A percentile compares a stretch with the other conserved stretches of the same genome.
phyloP scores from a whole-genome alignment of 768 basidiomycete genomes.

The Hypholoma sublateritium region DNA sequence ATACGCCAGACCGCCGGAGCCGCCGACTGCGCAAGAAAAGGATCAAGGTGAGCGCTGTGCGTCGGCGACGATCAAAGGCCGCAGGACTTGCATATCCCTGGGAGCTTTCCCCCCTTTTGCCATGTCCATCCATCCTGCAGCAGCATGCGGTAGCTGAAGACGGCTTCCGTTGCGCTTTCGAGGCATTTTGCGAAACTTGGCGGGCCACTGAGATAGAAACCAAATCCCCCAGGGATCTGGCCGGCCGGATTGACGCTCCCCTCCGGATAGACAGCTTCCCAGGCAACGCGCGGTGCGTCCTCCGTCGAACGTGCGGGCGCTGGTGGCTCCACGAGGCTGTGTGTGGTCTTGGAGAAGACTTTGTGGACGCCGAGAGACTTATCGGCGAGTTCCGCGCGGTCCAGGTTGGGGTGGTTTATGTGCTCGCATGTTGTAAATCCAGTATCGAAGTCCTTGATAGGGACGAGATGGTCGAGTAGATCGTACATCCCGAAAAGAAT shows the following conservation, averaged over 20 bases:
- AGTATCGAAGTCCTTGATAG: constrained; percentile 25
- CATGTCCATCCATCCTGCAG: constrained; percentile 64
- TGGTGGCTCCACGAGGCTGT: constrained; percentile 31
- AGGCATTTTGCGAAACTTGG: constrained; percentile 36
- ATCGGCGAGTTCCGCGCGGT: constrained; percentile 38
- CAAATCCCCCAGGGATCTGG: constrained; percentile 59
- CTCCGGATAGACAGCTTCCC: constrained; percentile 62
- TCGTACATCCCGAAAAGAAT: background rate
- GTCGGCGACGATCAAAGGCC: too few relatives aligned
- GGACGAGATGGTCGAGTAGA: constrained; percentile 20
- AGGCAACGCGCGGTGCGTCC: constrained; percentile 31
- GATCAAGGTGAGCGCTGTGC: background rate
- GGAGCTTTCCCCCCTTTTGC: constrained; percentile 76
- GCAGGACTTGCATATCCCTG: constrained; percentile 60
- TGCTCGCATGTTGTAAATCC: constrained; percentile 44
- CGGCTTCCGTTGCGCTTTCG: constrained; percentile 48
- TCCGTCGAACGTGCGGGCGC: background rate
- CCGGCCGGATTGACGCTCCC: constrained; percentile 62
- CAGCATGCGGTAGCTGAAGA: constrained; percentile 68
- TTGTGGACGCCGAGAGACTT: constrained; percentile 49
- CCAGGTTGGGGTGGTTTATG: constrained; percentile 20
- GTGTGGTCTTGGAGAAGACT: constrained; percentile 35
- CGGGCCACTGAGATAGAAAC: constrained; percentile 67
- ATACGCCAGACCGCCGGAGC: constrained; percentile 56
- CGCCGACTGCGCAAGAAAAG: constrained; percentile 44